Evolutionary conservation across 768 basidiomycete genomes (phyloP), one percentile per base, ranked within the genome.

Genomic region (Brasilioporus rufonigricans): DNA sequence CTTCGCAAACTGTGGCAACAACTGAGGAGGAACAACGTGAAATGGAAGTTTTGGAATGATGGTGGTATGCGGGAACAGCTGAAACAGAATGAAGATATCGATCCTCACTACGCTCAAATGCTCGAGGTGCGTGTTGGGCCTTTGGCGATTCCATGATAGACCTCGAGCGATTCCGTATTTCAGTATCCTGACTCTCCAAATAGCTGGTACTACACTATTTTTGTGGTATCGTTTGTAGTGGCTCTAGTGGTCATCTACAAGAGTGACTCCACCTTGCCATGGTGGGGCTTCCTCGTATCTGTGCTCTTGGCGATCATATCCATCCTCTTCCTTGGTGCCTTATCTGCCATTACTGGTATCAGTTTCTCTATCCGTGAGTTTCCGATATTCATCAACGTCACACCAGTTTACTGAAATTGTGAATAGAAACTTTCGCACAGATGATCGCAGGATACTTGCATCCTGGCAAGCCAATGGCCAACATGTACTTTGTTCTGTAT

Each of bases 31-130:
- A 44, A 61, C 9, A 65, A 66, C 31, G 73, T 78, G 38, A 70
- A 80, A 53, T 69, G 65, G 61, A 73, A 71, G 27, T 75, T 79
- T 55, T 69, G 79, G 63, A 43, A 52, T 10, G 36, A 61, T 33
- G 45, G 52, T 39, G 61, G 61, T n/a, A 49, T 46, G n/a, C 52
- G 53, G 39, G 51, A 57, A 14, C 44, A 71, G 61, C 63, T 65
- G 4, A 73, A 71, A 14, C 71, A 74, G 48, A 69, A 47, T 44
- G 71, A 76, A n/a, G 73, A 75, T 19, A 63, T 79, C 29, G 83
- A 85, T 55, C 77, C 80, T 32, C 84, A 85, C 65, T 77, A 79
- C 24, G 70, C 69, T n/a, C 77, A 82, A 65, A 85, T 85, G 82
- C 57, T 58, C 43, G 65, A 71, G 27, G 73, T 71, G 44, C 73